Evolutionary conservation across 805 yeast genomes (phyloP).

Genomic region (Cyberlindnera xylosilytica): DNA sequence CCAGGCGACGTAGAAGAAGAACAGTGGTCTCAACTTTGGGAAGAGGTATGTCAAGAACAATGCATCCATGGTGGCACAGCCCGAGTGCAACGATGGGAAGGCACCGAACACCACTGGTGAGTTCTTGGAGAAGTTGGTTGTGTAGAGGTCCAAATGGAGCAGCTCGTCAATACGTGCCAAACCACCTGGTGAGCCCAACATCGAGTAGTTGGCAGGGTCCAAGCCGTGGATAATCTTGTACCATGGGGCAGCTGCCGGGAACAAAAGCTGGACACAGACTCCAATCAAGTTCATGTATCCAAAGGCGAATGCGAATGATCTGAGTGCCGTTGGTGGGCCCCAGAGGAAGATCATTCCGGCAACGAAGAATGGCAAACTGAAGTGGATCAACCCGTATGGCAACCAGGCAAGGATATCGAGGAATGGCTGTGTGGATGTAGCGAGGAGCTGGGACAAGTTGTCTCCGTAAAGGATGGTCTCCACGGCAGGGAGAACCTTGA

Average conservation of each 20-base stretch:
- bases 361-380: constrained; percentile 84
- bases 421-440: constrained; percentile 60
- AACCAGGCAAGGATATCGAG: constrained; percentile 91
- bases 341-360: constrained; percentile 76
- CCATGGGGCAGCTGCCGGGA: constrained; percentile 99
- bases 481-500: constrained; percentile 83
- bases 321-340: constrained; percentile 85
- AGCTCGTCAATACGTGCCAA: constrained; percentile 80
- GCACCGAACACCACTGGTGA: constrained; percentile 97
- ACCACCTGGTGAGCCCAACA: constrained; percentile 96
- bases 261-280: constrained; percentile 73
- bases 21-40: constrained; percentile 63
- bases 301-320: constrained; percentile 87
- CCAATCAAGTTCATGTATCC: constrained; percentile 92
- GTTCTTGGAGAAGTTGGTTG: constrained; percentile 70
- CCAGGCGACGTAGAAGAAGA: constrained; percentile 82
- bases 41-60: constrained; percentile 80
- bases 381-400: constrained; percentile 91
- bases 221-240: constrained; percentile 81
- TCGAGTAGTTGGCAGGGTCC: constrained; percentile 84
- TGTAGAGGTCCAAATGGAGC: constrained; percentile 77
- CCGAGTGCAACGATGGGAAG: constrained; percentile 83
- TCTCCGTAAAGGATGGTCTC: constrained; percentile 93
- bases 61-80: constrained; percentile 92
- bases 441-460: constrained; percentile 77